Percentiles rank a stretch among this genome's conserved stretches.
These are phyloP conservation scores for Penicillium janthinellum DNA, from an alignment of 2,329 filamentous ascomycete species.

Conservation along the genomic window DNA sequence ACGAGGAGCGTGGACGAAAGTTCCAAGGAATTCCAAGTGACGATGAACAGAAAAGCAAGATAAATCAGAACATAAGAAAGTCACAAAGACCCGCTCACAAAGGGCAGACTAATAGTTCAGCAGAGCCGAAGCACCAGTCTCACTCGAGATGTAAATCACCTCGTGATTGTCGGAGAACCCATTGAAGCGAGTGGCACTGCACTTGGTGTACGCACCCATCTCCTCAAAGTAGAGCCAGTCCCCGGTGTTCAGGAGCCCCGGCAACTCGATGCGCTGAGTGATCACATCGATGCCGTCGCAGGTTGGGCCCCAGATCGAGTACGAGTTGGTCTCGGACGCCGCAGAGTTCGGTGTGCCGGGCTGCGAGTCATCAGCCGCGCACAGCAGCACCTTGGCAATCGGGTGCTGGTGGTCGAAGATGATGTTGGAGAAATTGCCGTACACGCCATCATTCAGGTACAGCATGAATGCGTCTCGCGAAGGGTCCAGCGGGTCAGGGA, in stretches of 20 bases:
- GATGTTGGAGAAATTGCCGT: conserved; percentile 98
- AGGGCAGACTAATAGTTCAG: conserved; percentile 50
- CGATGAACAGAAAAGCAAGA: conserved; percentile 10
- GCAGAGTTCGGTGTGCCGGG: conserved; percentile 50
- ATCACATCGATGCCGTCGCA: conserved; percentile 98
- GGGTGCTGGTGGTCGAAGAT: conserved; percentile 99
- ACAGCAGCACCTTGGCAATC: conserved; percentile 75
- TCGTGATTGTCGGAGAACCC: conserved; percentile 92
- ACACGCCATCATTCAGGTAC: conserved; percentile 96
- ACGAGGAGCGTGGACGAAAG: background rate
- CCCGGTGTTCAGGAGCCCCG: conserved; percentile 79
- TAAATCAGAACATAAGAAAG: conserved; percentile 4
- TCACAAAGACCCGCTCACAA: background rate
- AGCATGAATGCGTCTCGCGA: conserved; percentile 76
- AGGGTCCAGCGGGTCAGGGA: conserved; percentile 65
- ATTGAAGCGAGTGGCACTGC: conserved; percentile 96
- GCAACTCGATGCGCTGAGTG: conserved; percentile 75
- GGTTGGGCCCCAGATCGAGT: conserved; percentile 97
- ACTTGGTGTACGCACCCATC: conserved; percentile 99
- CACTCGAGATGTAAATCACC: conserved; percentile 91
- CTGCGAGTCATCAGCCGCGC: conserved; percentile 62
- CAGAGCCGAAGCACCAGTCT: conserved; percentile 79
- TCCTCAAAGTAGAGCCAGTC: conserved; percentile 99
- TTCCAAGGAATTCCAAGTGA: conserved; percentile 1
- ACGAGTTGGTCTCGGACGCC: conserved; percentile 63